These are phyloP conservation scores for Boletellus sp. DNA, from an alignment of 768 basidiomycete genomes.

Conservation along the genomic window DNA sequence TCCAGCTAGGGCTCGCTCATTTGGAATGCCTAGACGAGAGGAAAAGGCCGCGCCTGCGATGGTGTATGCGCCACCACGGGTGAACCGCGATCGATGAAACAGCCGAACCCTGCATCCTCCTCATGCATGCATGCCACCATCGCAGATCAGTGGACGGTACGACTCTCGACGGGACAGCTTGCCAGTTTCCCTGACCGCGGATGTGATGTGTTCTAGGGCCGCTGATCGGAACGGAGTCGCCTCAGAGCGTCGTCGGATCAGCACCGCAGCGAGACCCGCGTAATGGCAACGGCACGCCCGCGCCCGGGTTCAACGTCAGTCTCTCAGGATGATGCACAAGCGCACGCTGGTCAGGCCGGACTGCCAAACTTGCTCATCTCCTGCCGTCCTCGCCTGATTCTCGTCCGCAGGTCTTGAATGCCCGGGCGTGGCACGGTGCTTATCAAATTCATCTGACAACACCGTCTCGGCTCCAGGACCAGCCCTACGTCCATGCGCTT, in stretches of 20 bases:
- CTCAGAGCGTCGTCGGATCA: not conserved
- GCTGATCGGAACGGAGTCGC: not conserved
- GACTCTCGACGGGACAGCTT: too few species aligned
- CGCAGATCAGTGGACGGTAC: too few species aligned
- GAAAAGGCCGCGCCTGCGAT: not conserved
- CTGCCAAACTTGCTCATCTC: too few species aligned
- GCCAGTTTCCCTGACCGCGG: too few species aligned
- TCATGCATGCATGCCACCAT: conserved; percentile 1
- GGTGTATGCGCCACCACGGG: too few species aligned
- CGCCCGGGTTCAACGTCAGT: too few species aligned
- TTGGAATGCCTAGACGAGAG: not conserved
- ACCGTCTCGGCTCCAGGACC: not conserved
- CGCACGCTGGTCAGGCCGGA: too few species aligned
- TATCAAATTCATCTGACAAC: conserved; percentile 12
- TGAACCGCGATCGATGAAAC: conserved; percentile 7
- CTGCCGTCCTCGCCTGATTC: conserved; percentile 6
- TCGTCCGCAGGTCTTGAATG: conserved; percentile 5
- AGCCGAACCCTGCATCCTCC: conserved; percentile 9
- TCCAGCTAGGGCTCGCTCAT: not conserved
- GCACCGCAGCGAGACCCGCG: not conserved
- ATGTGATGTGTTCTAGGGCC: too few species aligned
- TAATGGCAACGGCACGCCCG: too few species aligned
- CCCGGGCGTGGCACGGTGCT: not conserved
- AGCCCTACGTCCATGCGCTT: too few species aligned
- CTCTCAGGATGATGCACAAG: too few species aligned